Percentiles rank a stretch among this genome's conserved stretches.
Evolutionary conservation across 2,329 filamentous ascomycete species (phyloP).

Genomic region (Westerdykella aurantiaca): DNA sequence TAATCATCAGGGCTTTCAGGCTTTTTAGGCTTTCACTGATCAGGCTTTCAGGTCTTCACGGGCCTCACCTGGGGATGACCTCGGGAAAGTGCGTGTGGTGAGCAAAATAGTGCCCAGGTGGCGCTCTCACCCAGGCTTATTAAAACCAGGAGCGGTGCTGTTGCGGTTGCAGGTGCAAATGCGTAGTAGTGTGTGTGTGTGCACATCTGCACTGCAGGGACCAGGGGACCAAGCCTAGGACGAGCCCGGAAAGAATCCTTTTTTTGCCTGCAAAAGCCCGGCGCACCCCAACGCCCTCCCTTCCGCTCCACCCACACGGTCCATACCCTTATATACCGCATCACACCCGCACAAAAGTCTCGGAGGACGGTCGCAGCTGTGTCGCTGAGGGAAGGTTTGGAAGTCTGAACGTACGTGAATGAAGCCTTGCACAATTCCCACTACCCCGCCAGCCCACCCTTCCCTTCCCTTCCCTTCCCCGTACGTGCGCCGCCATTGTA

Average conservation of each 20-base stretch:
- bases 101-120: background rate
- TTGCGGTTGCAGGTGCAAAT: background rate
- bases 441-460: constrained; percentile 1
- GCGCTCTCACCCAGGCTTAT: too few relatives aligned
- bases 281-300: background rate
- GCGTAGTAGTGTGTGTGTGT: background rate
- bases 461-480: constrained; percentile 3
- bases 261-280: constrained; percentile 19
- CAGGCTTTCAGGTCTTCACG: background rate
- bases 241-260: constrained; percentile 6
- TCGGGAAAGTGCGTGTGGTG: background rate
- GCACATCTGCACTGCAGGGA: too few relatives aligned
- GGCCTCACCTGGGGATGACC: background rate
- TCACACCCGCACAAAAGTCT: constrained; percentile 7
- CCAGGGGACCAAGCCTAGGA: constrained; percentile 10
- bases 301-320: constrained; percentile 4
- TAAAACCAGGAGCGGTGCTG: background rate
- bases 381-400: constrained; percentile 39
- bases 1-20: too few relatives aligned
- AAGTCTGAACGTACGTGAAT: constrained; percentile 31
- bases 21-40: too few relatives aligned
- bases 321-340: constrained; percentile 13
- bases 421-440: constrained; percentile 4
- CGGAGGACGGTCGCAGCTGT: constrained; percentile 37
- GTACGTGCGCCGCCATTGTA: background rate